phyloP scores from a whole-genome alignment of 2,329 filamentous ascomycete species.

The Penicillium concentricum region DNA sequence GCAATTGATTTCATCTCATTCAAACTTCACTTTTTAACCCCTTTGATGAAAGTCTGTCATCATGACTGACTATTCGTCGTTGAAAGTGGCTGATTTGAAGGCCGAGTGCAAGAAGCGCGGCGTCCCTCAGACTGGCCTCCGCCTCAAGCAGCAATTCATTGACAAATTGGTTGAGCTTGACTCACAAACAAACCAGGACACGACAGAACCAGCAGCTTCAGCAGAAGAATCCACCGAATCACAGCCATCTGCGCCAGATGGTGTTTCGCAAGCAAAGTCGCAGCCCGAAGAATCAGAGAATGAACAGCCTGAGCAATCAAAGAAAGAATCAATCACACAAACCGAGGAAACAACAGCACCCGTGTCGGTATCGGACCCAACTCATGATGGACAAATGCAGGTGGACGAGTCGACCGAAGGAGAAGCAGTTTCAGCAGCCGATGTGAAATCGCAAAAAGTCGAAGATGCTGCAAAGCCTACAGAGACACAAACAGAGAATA shows the following conservation, averaged over 20 bases:
- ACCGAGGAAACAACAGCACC: not conserved
- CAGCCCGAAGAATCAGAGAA: constrained; percentile 11
- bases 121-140: constrained; percentile 68
- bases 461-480: constrained; percentile 21
- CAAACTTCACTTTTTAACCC: not conserved
- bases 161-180: constrained; percentile 57
- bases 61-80: constrained; percentile 56
- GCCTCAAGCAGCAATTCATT: constrained; percentile 64
- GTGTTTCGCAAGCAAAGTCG: constrained; percentile 14
- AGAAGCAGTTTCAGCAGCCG: not conserved
- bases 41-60: constrained; percentile 13
- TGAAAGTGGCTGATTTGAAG: constrained; percentile 74
- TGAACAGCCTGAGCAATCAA: constrained; percentile 9
- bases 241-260: constrained; percentile 10
- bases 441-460: not conserved
- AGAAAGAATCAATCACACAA: constrained; percentile 3
- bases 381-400: constrained; percentile 10
- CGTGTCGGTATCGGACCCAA: not conserved
- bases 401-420: constrained; percentile 2
- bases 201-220: constrained; percentile 19
- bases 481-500: not conserved
- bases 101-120: constrained; percentile 71
- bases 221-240: constrained; percentile 12
- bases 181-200: constrained; percentile 30
- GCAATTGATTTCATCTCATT: not conserved